Evolutionary conservation across 306 rosid genomes (phyloP).

Genomic region (Vigna mungo): DNA sequence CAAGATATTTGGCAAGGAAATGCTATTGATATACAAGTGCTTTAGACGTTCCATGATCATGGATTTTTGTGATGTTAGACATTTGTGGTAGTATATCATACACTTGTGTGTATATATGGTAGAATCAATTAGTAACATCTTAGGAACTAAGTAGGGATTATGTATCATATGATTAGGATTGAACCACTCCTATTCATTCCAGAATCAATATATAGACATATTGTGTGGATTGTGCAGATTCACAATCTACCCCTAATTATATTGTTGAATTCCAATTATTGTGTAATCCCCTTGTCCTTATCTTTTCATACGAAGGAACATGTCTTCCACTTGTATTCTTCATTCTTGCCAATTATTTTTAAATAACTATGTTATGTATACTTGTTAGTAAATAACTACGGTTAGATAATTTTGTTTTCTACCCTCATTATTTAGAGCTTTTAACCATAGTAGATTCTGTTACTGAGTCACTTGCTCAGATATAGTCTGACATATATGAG

Average conservation of each 20-base stretch:
- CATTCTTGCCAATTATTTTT: too few relatives aligned
- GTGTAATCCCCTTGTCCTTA: neutral
- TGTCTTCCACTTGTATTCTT: neutral
- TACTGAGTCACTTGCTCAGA: neutral
- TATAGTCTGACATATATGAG: neutral
- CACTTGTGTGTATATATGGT: neutral
- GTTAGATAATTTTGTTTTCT: neutral
- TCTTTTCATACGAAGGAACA: neutral
- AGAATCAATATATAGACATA: neutral
- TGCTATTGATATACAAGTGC: neutral
- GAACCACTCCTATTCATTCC: neutral
- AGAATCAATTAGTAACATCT: neutral
- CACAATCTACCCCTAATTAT: neutral
- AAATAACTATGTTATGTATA: neutral
- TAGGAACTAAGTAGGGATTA: neutral
- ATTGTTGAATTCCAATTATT: conserved; percentile 15
- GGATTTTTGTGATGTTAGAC: neutral
- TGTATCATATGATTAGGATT: conserved; percentile 1
- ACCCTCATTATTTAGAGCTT: neutral
- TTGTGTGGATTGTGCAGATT: neutral
- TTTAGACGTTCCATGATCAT: neutral
- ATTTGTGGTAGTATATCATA: neutral
- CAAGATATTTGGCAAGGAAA: neutral
- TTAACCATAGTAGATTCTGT: neutral
- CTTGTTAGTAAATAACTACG: neutral